Conservation (phyloP, 495 filamentous ascomycete species). For the Terfezia claveryi region DNA sequence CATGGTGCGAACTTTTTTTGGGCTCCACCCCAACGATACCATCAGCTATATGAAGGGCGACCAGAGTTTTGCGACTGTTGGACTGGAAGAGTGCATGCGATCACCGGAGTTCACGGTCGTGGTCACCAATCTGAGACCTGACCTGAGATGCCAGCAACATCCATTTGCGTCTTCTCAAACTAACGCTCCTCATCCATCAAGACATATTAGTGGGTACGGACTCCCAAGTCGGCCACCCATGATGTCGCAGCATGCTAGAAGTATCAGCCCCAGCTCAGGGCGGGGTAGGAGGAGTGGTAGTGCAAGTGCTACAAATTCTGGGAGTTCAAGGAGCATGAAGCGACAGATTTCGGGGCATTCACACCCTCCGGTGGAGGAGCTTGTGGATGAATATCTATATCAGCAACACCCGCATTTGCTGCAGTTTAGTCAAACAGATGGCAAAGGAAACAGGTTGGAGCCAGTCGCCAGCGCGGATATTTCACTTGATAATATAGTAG, state of each 20-base stretch:
- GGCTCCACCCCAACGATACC: not conserved
- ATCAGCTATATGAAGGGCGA: not conserved
- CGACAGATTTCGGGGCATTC: constrained; percentile 6
- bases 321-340: constrained; percentile 13
- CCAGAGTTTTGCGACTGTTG: not conserved
- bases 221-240: not conserved
- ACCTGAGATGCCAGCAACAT: not conserved
- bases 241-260: constrained; percentile 27
- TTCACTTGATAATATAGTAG: constrained; percentile 90
- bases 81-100: not conserved
- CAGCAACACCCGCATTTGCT: constrained; percentile 9
- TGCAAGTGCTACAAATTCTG: constrained; percentile 24
- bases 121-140: not conserved
- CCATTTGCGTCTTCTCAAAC: not conserved
- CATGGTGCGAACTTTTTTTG: not conserved
- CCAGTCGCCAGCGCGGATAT: constrained; percentile 42
- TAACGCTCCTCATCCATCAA: not conserved
- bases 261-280: constrained; percentile 53
- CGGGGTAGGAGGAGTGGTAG: constrained; percentile 62
- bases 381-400: constrained; percentile 6
- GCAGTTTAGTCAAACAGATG: constrained; percentile 10
- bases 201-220: not conserved
- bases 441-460: constrained; percentile 11
- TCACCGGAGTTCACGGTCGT: not conserved
- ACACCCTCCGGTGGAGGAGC: constrained; percentile 9